These are phyloP conservation scores for Hylodesmum podocarpum DNA, from an alignment of 306 rosid species.

Conservation along the genomic window DNA sequence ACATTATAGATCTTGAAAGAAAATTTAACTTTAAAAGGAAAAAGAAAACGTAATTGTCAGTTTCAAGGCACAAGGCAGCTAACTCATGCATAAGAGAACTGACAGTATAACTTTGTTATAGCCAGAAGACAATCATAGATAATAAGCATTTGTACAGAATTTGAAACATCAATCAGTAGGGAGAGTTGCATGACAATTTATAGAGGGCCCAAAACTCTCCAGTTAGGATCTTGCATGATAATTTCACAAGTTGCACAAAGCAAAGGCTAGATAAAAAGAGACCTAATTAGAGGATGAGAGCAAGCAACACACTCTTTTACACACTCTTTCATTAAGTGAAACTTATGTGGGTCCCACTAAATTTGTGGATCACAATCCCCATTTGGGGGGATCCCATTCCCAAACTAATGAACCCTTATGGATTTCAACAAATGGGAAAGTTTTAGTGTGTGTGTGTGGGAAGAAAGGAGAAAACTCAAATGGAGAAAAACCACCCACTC, in stretches of 20 bases:
- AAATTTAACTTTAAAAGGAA: not conserved
- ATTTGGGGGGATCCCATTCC: not conserved
- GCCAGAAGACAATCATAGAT: not conserved
- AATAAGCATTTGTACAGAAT: slow-evolving; percentile 5
- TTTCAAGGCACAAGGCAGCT: not conserved
- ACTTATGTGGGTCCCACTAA: not conserved
- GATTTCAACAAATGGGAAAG: not conserved
- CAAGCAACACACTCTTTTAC: not conserved
- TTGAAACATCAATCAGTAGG: not conserved
- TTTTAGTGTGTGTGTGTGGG: no score
- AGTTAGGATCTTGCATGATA: not conserved
- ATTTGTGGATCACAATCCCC: not conserved
- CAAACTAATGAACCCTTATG: not conserved
- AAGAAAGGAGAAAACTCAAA: not conserved
- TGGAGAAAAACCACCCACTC: slow-evolving; percentile 13
- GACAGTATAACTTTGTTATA: not conserved
- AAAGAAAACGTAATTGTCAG: not conserved
- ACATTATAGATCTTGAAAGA: not conserved
- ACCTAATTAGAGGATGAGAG: not conserved
- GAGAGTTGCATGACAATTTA: not conserved
- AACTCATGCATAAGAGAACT: not conserved
- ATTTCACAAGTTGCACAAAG: not conserved
- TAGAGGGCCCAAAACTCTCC: not conserved
- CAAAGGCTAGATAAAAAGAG: not conserved
- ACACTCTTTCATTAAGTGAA: not conserved